Conservation (phyloP, 2,329 filamentous ascomycete species). For the Xylaria sp. region DNA sequence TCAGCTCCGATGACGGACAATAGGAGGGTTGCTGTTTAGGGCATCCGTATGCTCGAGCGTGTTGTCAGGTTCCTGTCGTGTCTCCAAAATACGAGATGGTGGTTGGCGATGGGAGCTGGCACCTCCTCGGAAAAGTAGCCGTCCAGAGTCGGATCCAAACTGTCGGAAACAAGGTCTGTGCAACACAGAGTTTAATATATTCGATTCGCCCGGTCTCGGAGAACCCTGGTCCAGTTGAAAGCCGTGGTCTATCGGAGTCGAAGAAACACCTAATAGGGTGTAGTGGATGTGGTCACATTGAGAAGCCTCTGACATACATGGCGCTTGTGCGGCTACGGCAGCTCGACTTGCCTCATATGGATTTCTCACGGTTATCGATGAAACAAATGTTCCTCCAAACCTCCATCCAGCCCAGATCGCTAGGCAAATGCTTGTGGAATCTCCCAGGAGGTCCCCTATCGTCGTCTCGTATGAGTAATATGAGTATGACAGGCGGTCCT, state of each 20-base stretch:
- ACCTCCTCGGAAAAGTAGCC: not conserved
- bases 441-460: not conserved
- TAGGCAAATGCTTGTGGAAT: not conserved
- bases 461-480: not conserved
- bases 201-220: slow-evolving; percentile 16
- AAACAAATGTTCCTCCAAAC: too few relatives aligned
- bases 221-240: not conserved
- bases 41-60: not conserved
- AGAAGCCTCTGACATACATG: too few relatives aligned
- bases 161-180: slow-evolving; percentile 17
- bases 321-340: too few relatives aligned
- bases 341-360: too few relatives aligned
- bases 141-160: slow-evolving; percentile 15
- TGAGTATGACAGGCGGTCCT: not conserved
- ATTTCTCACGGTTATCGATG: too few relatives aligned
- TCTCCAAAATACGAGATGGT: not conserved
- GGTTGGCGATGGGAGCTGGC: not conserved
- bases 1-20: not conserved
- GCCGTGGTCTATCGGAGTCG: slow-evolving; percentile 6
- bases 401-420: not conserved
- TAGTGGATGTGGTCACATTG: too few relatives aligned
- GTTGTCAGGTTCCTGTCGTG: not conserved
- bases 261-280: not conserved
- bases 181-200: not conserved
- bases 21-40: not conserved